Base-by-base conservation (phyloP, 2,329 filamentous ascomycete species). In the Aspergillus pseudoglaucus region DNA sequence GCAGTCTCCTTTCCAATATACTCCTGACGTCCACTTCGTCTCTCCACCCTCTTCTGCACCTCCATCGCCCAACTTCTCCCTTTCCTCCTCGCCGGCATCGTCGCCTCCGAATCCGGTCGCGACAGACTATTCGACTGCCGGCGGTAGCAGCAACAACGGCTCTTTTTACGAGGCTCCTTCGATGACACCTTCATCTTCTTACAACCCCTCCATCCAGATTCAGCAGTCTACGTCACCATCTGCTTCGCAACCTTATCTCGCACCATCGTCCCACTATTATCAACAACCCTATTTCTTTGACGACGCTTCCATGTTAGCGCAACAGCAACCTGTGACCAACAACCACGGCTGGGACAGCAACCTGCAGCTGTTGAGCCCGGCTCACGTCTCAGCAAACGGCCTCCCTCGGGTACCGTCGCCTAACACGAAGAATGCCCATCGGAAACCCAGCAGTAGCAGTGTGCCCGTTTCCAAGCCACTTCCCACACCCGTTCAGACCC, bases 401-500 rank as follows among this genome's bases (percentile, higher is more conserved):
- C 44, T 63, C 23, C 45, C 53, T 17, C 58, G 51, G 39, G 27
- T 49, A 27, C 30, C 55, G 2, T 69, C 70, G 5, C 37, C 43
- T 30, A 37, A 20, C 37, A 8, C 70, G 20, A 66, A 62, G 44
- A 69, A 71, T 38, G 68, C 73, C 23, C 68, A 63, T 38, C 65
- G 65, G 37, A 62, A 63, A 41, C 61, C 64, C 15, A 62, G 62
- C 49, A 59, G 60, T 55, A 67, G 70, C 50, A 59, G 66, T 44
- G 74, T 72, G 61, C n/a, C 35, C 17, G 6, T 17, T 15, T 67
- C 74, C 50, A 81, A 78, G 62, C 72, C 77, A 56, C 70, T 79
- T 10, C 77, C 77, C 2, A 79, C 76, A 20, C 75, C 79, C n/a
- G 70, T 75, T 41, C 74, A 78, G 50, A 79, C 77, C 7, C 76